A percentile compares a stretch with the other conserved stretches of the same genome.
Evolutionary conservation across 306 rosid genomes (phyloP).

Genomic region (Malus sylvestris): DNA sequence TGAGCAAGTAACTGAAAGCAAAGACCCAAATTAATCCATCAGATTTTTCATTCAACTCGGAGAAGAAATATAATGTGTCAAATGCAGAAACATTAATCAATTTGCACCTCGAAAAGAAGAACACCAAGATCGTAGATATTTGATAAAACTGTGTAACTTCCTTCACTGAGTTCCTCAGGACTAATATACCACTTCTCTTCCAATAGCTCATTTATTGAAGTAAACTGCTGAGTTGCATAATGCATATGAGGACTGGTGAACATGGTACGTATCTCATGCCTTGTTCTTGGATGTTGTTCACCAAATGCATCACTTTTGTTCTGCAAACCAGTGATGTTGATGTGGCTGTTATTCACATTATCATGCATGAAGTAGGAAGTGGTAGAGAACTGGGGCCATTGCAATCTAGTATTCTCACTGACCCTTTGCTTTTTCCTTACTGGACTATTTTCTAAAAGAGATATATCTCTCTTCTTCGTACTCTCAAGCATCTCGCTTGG

Average conservation of each 20-base stretch:
- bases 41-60: constrained; percentile 9
- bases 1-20: constrained; percentile 76
- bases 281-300: constrained; percentile 21
- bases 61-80: constrained; percentile 12
- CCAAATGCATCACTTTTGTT: constrained; percentile 32
- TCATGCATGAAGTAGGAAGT: constrained; percentile 26
- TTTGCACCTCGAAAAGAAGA: constrained; percentile 81
- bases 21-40: constrained; percentile 23
- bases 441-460: constrained; percentile 30
- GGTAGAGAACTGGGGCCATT: constrained; percentile 36
- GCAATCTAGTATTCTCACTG: constrained; percentile 29
- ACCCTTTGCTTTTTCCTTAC: constrained; percentile 52
- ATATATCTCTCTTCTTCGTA: constrained; percentile 35
- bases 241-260: constrained; percentile 34
- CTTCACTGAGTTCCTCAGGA: constrained; percentile 60
- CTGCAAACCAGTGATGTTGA: constrained; percentile 26
- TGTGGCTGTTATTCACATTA: constrained; percentile 31
- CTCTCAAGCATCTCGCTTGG: constrained; percentile 30
- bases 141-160: constrained; percentile 56
- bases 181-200: constrained; percentile 78
- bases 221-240: constrained; percentile 29
- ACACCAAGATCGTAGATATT: constrained; percentile 85
- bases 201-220: constrained; percentile 36
- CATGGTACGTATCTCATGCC: constrained; percentile 37
- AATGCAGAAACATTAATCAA: constrained; percentile 15